Percentiles rank a stretch among this genome's conserved stretches.
Evolutionary conservation across 805 yeast species (phyloP).

Genomic region (Nakazawaea holstii): DNA sequence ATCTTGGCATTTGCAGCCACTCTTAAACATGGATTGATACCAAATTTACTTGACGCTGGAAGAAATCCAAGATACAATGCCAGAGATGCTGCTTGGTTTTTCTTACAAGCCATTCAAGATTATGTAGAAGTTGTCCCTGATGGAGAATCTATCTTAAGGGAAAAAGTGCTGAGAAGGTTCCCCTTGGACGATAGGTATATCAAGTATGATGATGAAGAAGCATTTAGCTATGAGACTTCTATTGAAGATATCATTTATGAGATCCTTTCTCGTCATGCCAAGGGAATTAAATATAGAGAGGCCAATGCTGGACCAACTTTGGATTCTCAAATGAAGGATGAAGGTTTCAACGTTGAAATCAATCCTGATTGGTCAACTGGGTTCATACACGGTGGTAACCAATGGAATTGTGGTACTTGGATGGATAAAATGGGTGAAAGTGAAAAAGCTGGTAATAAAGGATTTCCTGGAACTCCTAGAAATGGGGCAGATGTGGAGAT

Average conservation of each 20-base stretch:
- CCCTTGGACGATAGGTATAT: conserved; percentile 84
- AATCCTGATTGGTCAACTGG: conserved; percentile 88
- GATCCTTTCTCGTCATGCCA: conserved; percentile 81
- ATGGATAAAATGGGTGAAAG: conserved; percentile 99
- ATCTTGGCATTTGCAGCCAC: conserved; percentile 86
- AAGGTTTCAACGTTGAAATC: conserved; percentile 83
- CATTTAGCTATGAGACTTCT: conserved; percentile 66
- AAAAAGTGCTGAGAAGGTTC: conserved; percentile 65
- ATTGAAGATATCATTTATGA: conserved; percentile 79
- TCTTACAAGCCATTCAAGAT: conserved; percentile 82
- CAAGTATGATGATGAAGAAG: conserved; percentile 60
- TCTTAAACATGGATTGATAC: conserved; percentile 91
- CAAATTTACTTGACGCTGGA: conserved; percentile 89
- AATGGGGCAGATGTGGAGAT: conserved; percentile 96
- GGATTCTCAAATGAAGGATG: conserved; percentile 88
- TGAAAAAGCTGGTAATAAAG: conserved; percentile 71
- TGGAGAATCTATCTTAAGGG: conserved; percentile 63
- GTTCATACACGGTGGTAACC: conserved; percentile 85
- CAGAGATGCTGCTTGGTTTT: conserved; percentile 97
- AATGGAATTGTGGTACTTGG: conserved; percentile 96
- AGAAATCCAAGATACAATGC: conserved; percentile 93
- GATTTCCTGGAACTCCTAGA: conserved; percentile 96
- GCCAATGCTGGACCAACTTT: conserved; percentile 90
- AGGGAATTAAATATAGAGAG: conserved; percentile 81
- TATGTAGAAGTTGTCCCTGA: conserved; percentile 63